These are phyloP conservation scores for Ustilago loliicola DNA, from an alignment of 1,284 basidiomycete species.

Conservation along the genomic window DNA sequence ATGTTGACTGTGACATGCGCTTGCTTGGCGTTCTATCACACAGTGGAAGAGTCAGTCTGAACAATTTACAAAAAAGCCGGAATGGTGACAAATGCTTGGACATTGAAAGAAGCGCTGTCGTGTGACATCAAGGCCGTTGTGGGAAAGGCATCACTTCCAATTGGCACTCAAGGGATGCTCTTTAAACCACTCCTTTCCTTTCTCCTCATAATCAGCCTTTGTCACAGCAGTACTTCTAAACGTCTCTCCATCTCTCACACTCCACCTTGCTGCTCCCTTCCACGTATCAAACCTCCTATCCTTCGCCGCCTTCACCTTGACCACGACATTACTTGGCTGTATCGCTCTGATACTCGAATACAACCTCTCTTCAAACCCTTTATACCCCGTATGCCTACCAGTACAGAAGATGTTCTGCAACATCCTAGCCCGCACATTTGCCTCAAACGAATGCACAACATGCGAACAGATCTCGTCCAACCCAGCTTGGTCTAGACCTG, in stretches of 20 bases:
- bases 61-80: too few relatives aligned
- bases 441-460: slow-evolving; percentile 83
- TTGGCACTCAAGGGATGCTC: slow-evolving; percentile 70
- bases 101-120: background rate
- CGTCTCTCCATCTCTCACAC: slow-evolving; percentile 69
- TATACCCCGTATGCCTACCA: slow-evolving; percentile 83
- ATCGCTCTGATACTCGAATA: slow-evolving; percentile 73
- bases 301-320: slow-evolving; percentile 72
- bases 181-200: slow-evolving; percentile 81
- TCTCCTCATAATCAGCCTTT: slow-evolving; percentile 88
- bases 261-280: slow-evolving; percentile 91
- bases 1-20: background rate
- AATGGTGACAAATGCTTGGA: background rate
- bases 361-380: slow-evolving; percentile 80
- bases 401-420: slow-evolving; percentile 91
- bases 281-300: slow-evolving; percentile 86
- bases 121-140: background rate
- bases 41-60: too few relatives aligned
- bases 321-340: slow-evolving; percentile 48
- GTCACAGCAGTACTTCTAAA: slow-evolving; percentile 76
- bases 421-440: slow-evolving; percentile 76
- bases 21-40: background rate
- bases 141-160: slow-evolving; percentile 28
- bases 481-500: slow-evolving; percentile 94
- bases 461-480: slow-evolving; percentile 89